Conservation (phyloP, 768 basidiomycete species). For the Mycena vulgaris region DNA sequence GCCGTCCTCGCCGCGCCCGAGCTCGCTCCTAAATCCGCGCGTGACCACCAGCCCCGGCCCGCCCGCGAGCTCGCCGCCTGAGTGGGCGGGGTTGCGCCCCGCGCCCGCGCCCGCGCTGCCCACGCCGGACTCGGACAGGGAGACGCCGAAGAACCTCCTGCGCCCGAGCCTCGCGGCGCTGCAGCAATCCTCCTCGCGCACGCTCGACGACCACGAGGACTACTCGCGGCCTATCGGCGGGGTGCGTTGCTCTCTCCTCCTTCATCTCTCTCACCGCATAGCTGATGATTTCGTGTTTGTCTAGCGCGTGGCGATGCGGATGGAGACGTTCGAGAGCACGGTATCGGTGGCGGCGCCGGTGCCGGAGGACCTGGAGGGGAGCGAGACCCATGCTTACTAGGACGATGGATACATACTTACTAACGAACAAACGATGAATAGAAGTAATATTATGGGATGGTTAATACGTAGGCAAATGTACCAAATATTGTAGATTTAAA, state of each 20-base stretch:
- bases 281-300: neutral
- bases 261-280: neutral
- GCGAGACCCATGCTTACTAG: too few species aligned
- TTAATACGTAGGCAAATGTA: too few species aligned
- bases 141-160: neutral
- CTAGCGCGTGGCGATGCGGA: neutral
- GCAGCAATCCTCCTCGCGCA: conserved; percentile 20
- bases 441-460: too few species aligned
- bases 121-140: neutral
- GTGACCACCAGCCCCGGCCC: neutral
- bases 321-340: neutral
- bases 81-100: neutral
- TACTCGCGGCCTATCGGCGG: conserved; percentile 25
- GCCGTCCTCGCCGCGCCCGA: neutral
- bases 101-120: neutral
- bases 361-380: too few species aligned
- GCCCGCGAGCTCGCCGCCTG: neutral
- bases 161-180: conserved; percentile 26
- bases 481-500: too few species aligned
- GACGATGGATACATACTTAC: too few species aligned
- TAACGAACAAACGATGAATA: too few species aligned
- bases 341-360: too few species aligned
- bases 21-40: conserved; percentile 31
- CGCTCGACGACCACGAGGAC: conserved; percentile 17
- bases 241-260: conserved; percentile 3